Percentiles rank a stretch among this genome's conserved stretches.
phyloP scores from a whole-genome alignment of 164 flowering plant species.

The Tetracentron sinense region DNA sequence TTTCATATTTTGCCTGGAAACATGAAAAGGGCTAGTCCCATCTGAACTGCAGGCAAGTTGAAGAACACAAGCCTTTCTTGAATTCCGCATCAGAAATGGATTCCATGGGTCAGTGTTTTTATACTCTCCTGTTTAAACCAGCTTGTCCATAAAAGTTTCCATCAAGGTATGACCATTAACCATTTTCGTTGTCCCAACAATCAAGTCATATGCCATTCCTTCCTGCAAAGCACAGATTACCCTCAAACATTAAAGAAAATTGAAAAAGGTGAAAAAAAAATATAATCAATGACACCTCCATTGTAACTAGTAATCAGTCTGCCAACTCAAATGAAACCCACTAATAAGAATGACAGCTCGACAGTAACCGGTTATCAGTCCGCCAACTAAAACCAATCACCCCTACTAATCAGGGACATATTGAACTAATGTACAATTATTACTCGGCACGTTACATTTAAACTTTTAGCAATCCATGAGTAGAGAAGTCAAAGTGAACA shows the following conservation, averaged over 20 bases:
- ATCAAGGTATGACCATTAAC: constrained; percentile 58
- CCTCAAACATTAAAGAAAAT: neutral
- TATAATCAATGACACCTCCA: no score
- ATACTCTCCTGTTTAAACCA: constrained; percentile 20
- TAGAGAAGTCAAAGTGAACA: no score
- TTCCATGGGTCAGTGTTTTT: neutral
- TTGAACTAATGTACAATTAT: no score
- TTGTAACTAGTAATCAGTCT: no score
- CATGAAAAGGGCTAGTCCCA: neutral
- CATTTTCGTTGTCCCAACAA: constrained; percentile 78
- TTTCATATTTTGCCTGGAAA: neutral
- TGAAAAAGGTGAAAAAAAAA: neutral
- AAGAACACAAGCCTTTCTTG: no score
- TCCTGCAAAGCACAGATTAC: constrained; percentile 47
- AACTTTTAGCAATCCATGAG: no score
- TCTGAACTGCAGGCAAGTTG: neutral
- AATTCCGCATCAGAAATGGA: neutral
- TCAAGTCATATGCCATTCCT: constrained; percentile 89
- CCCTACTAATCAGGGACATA: no score
- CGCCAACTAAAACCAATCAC: neutral
- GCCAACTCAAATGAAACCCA: no score
- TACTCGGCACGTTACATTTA: no score
- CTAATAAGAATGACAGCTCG: no score
- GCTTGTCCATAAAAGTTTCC: constrained; percentile 55
- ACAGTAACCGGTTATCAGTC: neutral